Percentiles rank a stretch among this genome's conserved stretches.
These are phyloP conservation scores for Exutisphaerella laricina DNA, from an alignment of 2,329 filamentous ascomycete species.

Conservation along the genomic window DNA sequence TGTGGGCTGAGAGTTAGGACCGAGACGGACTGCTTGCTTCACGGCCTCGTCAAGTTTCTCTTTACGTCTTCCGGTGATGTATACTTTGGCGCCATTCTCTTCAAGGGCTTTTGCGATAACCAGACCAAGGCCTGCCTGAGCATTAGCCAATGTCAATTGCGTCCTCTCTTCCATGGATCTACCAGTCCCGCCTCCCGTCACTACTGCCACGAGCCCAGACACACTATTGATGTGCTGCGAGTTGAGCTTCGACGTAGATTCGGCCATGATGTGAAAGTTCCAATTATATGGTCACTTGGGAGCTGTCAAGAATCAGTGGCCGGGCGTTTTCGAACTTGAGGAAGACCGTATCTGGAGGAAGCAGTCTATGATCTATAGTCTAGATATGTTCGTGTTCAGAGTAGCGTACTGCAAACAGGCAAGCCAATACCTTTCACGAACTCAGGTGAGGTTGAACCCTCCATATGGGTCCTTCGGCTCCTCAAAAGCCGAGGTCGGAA, in stretches of 20 bases:
- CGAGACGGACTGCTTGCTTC: slow-evolving; percentile 23
- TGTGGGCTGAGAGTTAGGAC: background rate
- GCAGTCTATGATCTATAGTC: too few relatives aligned
- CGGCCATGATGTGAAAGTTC: slow-evolving; percentile 21
- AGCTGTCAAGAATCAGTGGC: too few relatives aligned
- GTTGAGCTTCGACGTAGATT: slow-evolving; percentile 14
- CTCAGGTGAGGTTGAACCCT: too few relatives aligned
- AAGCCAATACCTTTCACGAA: too few relatives aligned
- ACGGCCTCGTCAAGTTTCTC: slow-evolving; percentile 40
- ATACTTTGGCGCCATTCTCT: slow-evolving; percentile 40
- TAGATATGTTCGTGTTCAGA: too few relatives aligned
- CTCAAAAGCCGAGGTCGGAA: too few relatives aligned
- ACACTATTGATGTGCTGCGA: slow-evolving; percentile 24
- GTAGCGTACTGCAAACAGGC: too few relatives aligned
- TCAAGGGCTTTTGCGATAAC: slow-evolving; percentile 40
- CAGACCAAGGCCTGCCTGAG: slow-evolving; percentile 27
- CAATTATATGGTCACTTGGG: too few relatives aligned
- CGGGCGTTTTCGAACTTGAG: too few relatives aligned
- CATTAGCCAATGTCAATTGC: background rate
- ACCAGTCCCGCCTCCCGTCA: slow-evolving; percentile 24
- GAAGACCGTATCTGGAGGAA: too few relatives aligned
- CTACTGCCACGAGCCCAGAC: slow-evolving; percentile 28
- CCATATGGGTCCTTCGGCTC: too few relatives aligned
- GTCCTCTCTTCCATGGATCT: background rate
- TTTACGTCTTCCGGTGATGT: slow-evolving; percentile 41